Base-by-base conservation (phyloP, 2,329 filamentous ascomycete genomes). In the Pyrenochaeta sp. region DNA sequence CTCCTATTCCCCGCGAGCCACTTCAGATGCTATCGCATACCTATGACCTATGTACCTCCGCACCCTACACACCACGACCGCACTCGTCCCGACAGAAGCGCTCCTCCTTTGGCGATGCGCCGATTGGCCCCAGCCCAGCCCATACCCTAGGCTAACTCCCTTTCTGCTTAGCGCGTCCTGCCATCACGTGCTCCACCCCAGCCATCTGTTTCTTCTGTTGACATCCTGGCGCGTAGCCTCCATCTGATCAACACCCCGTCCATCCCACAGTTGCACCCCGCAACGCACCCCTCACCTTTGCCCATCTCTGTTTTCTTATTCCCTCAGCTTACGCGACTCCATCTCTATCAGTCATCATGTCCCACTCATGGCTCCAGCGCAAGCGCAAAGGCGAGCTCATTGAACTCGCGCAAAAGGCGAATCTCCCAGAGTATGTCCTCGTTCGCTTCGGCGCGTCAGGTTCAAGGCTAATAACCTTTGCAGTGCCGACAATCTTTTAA, bases 311-410 rank as follows among this genome's bases (percentile, higher is more conserved):
- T 51, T 47, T 41, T 49, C 43, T 35, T 58, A 57, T 72, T 81
- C 79, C 79, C 80, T 72, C 73, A 63, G 55, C 48, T 63, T 67
- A 67, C 74, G 77, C 77, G 76, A 80, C 72, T 54, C 55, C 53
- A 63, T 63, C 44, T 36, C 58, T 68, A 61, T 51, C 61, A 64
- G 48, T 50, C 60, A 81, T 68, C 61, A 89, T 89, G 85, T 84
- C 67, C 31, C 52, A 84, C 51, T 83, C 84, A 60, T 96, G 88
- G 84, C 80, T 96, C 68, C 82, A 86, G 72, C 81, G 82, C 71
- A 88, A 94, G 81, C 87, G 88, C 77, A 96, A 96, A 80, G 80
- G 79, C 60, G 89, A 93, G 55, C 82, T 96, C 43, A 72, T 84
- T 60, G 86, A 89, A 52, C 79, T 95, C 51, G 89, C 90, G 47